phyloP scores from a whole-genome alignment of 106 monocot species.

The Dioscorea dumetorum region DNA sequence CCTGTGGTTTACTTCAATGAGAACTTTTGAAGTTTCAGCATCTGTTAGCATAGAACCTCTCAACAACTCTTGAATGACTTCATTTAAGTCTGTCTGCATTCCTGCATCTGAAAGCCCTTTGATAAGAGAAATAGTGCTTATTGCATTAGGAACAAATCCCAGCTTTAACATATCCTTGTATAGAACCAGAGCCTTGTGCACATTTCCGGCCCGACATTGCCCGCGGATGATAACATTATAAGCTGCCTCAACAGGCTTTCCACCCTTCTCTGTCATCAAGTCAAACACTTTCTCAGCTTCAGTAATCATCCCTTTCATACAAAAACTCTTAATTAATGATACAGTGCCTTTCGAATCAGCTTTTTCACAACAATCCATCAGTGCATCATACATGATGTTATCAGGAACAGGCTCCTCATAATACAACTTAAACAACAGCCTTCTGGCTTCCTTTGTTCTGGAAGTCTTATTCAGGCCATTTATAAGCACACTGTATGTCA shows the following conservation, averaged over 20 bases:
- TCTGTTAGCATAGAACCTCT: conserved; percentile 38
- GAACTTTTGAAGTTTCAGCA: conserved; percentile 57
- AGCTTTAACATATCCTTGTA: conserved; percentile 57
- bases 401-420: conserved; percentile 49
- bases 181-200: conserved; percentile 43
- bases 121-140: conserved; percentile 51
- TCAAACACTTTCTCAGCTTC: conserved; percentile 80
- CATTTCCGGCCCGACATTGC: conserved; percentile 64
- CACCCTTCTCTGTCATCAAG: conserved; percentile 30
- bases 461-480: conserved; percentile 66
- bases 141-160: conserved; percentile 58
- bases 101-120: conserved; percentile 53
- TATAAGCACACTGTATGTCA: conserved; percentile 87
- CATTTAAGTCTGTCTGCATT: conserved; percentile 43
- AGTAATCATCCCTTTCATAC: conserved; percentile 74
- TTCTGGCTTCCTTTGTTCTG: conserved; percentile 62
- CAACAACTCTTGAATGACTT: conserved; percentile 49
- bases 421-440: conserved; percentile 51
- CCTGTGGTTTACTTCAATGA: conserved; percentile 55
- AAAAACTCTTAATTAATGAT: conserved; percentile 72
- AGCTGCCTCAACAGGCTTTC: conserved; percentile 47
- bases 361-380: conserved; percentile 43
- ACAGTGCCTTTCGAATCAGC: conserved; percentile 37
- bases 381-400: conserved; percentile 43
- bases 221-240: conserved; percentile 82